These are phyloP conservation scores for Massarina eburnea DNA, from an alignment of 2,329 filamentous ascomycete genomes.

Conservation along the genomic window DNA sequence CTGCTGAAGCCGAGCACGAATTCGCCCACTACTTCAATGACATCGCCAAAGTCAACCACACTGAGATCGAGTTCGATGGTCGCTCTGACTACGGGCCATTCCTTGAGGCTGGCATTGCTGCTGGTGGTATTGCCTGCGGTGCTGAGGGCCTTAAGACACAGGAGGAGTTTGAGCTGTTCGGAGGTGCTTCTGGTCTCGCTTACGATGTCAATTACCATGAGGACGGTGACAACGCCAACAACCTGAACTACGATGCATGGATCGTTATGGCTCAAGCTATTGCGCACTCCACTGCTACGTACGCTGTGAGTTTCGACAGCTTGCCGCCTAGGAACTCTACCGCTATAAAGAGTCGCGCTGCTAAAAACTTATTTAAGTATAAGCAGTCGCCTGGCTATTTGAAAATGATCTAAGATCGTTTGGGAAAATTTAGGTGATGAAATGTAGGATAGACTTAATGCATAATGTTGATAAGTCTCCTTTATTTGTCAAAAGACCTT, in stretches of 20 bases:
- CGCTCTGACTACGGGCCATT: slow-evolving; percentile 80
- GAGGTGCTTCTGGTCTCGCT: slow-evolving; percentile 64
- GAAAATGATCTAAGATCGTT: slow-evolving; percentile 6
- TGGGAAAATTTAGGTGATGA: neutral
- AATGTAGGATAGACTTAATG: neutral
- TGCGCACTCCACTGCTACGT: slow-evolving; percentile 51
- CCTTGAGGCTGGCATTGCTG: slow-evolving; percentile 70
- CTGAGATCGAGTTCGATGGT: slow-evolving; percentile 74
- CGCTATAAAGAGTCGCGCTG: slow-evolving; percentile 6
- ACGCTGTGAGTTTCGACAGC: slow-evolving; percentile 35
- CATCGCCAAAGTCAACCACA: slow-evolving; percentile 47
- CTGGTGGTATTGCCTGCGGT: slow-evolving; percentile 75
- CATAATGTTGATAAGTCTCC: neutral
- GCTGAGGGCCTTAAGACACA: slow-evolving; percentile 75
- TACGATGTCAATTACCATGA: slow-evolving; percentile 62
- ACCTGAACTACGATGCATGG: slow-evolving; percentile 58
- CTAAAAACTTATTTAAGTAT: slow-evolving; percentile 7
- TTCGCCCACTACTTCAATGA: slow-evolving; percentile 42
- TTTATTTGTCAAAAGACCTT: too few species aligned
- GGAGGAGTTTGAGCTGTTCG: slow-evolving; percentile 66
- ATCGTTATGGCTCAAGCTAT: slow-evolving; percentile 61
- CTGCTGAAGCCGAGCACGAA: slow-evolving; percentile 67
- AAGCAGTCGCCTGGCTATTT: slow-evolving; percentile 8
- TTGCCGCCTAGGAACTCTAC: slow-evolving; percentile 31
- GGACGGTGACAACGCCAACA: slow-evolving; percentile 55